Base-by-base conservation (phyloP, 164 flowering plant species). In the Liriodendron chinense region DNA sequence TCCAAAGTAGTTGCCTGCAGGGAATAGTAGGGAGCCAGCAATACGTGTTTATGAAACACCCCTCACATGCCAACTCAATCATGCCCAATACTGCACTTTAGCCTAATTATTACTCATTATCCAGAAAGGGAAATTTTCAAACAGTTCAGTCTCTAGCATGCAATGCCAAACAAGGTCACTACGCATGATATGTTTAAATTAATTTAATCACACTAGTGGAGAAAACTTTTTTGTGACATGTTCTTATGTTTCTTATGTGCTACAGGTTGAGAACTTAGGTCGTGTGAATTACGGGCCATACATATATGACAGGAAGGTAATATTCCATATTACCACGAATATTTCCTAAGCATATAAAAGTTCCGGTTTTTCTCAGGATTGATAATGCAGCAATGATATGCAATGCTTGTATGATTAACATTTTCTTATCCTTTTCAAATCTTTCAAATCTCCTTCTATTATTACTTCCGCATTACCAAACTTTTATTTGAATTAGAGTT, bases 261-360 rank as follows among this genome's bases (percentile, higher is more conserved):
- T 77, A 77, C 74, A 95, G 99, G 99, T 93, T 79, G 99, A 95
- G 80, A 95, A 95, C 86, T 86, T 95, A 93, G 99, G 99, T 47
- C 98, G 93, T 65, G 80, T 96, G 70, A 96, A 96, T 81, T 90
- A 94, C 83, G 99, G 99, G n/a, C 81, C 78, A 34, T 89, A 88
- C 82, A 28, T 88, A 25, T 90, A 86, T 83, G 99, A 96, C 80
- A 80, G 76, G 73, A 96, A 96, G 99, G 99, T 96, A 82, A 82
- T 49, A 23, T 71, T 59, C 47, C 70, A 34, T 68, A 28, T 28
- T 28, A 56, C 13, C 9, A 18, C 25, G 4, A 25, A 21, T 69
- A 21, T 63, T 59, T 61, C 48, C 22, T 26, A 48, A 26, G 20
- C 16, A 71, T 24, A 50, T 71, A 43, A 12, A 6, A 50, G 24